Evolutionary conservation across 208 protist species (phyloP), one percentile per base, ranked within the genome.

Genomic region (Crithidia acanthocephali): DNA sequence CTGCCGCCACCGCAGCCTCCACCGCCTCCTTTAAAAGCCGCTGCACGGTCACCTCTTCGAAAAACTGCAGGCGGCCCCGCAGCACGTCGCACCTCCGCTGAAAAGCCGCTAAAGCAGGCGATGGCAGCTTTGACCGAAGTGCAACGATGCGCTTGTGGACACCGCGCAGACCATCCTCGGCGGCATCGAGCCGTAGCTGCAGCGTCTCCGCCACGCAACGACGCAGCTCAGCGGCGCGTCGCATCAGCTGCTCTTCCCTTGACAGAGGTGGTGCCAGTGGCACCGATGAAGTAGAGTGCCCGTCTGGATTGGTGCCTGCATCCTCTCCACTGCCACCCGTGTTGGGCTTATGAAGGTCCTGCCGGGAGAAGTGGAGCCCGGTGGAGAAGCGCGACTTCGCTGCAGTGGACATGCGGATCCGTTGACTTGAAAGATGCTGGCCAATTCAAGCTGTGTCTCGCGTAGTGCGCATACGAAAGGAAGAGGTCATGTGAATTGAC

Each of bases 1-100:
- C 18, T 9, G 32, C 52, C 20, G 37, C 37, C 48, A 67, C 72
- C 4, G 72, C 64, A 18, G 47, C 1, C 30, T 62, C 61, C 44
- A 59, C 55, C 2, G 71, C 73, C 0, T 83, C 68, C 23, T 47
- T 68, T 30, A 83, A 15, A 25, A 74, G 22, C n/a, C 47, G 28
- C 6, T 63, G 73, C 42, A 83, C 79, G 7, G 74, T 63, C 13
- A 65, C n/a, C 32, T 80, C 68, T 53, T 83, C 79, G 53, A 79
- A 76, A 30, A 71, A 28, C 16, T 11, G 11, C 33, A 76, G 55
- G 9, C 42, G 57, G 11, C 55, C 28, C 11, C 40, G 40, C 50
- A 61, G 58, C 44, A n/a, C 8, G 1, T 47, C 47, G 42, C 79
- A 83, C 5, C 4, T 40, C 18, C 47, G 15, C 6, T 64, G 72